phyloP scores from a whole-genome alignment of 164 flowering plant species.

The Aristolochia contorta region DNA sequence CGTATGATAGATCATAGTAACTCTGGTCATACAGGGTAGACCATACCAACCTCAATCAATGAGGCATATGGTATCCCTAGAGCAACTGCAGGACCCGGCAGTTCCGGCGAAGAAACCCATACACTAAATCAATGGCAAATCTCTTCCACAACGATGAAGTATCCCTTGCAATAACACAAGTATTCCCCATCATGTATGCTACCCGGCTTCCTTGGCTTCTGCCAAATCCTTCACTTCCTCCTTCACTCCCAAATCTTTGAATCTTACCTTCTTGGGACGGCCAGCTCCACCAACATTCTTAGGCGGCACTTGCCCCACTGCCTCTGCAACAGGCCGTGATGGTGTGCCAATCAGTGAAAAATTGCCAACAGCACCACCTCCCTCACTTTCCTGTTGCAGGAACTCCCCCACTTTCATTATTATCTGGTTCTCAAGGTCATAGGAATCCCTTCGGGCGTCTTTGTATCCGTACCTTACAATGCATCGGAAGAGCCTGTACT shows the following conservation, averaged over 20 bases:
- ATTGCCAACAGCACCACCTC: slow-evolving; percentile 6
- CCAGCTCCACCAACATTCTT: slow-evolving; percentile 4
- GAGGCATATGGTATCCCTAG: slow-evolving; percentile 44
- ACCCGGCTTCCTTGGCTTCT: slow-evolving; percentile 41
- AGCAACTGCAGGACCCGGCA: slow-evolving; percentile 39
- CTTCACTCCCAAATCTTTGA: slow-evolving; percentile 14
- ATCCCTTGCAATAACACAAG: slow-evolving; percentile 30
- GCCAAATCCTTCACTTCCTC: slow-evolving; percentile 27
- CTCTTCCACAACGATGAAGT: slow-evolving; percentile 38
- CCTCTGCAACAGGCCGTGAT: slow-evolving; percentile 5
- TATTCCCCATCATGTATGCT: slow-evolving; percentile 53
- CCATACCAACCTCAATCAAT: slow-evolving; percentile 53
- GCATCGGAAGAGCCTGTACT: slow-evolving; percentile 24
- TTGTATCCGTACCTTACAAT: slow-evolving; percentile 35
- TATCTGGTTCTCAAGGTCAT: slow-evolving; percentile 29
- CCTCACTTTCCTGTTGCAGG: slow-evolving; percentile 13
- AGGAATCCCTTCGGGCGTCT: slow-evolving; percentile 24
- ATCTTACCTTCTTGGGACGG: slow-evolving; percentile 19
- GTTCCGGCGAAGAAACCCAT: slow-evolving; percentile 43
- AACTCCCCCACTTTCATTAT: slow-evolving; percentile 28
- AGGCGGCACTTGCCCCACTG: slow-evolving; percentile 1
- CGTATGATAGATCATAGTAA: no score
- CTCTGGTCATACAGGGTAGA: slow-evolving; percentile 30
- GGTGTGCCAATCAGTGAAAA: slow-evolving; percentile 6
- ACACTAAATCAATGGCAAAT: slow-evolving; percentile 33